Conservation (phyloP, 2,329 filamentous ascomycete genomes). For the Phaeosphaeriaceae sp. region DNA sequence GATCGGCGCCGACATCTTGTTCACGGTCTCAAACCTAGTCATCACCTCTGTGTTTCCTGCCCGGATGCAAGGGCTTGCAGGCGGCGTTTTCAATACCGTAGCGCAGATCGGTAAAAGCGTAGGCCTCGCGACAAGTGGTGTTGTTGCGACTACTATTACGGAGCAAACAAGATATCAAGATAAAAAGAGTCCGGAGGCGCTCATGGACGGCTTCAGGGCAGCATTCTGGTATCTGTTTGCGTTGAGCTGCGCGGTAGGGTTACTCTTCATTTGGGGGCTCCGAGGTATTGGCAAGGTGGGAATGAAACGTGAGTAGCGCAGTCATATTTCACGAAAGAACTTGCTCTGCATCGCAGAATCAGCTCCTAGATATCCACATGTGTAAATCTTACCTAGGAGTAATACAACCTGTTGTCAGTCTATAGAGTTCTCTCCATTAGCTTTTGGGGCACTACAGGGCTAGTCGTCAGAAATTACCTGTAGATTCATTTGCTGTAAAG, state of each 20-base stretch:
- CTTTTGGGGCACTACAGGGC: too few relatives aligned
- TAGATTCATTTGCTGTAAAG: too few relatives aligned
- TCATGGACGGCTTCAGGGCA: slow-evolving; percentile 52
- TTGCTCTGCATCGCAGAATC: too few relatives aligned
- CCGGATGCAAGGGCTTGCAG: slow-evolving; percentile 53
- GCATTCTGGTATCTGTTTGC: slow-evolving; percentile 54
- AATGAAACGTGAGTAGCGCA: slow-evolving; percentile 46
- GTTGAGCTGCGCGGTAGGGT: slow-evolving; percentile 34
- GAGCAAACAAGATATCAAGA: slow-evolving; percentile 25
- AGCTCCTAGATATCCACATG: too few relatives aligned
- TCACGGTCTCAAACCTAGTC: slow-evolving; percentile 53
- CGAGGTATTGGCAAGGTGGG: slow-evolving; percentile 55
- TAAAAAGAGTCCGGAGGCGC: slow-evolving; percentile 42
- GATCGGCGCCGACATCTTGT: slow-evolving; percentile 53
- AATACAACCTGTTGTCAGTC: too few relatives aligned
- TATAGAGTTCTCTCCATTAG: too few relatives aligned
- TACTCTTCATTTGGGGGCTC: slow-evolving; percentile 50
- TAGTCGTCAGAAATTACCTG: too few relatives aligned
- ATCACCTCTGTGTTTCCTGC: slow-evolving; percentile 52
- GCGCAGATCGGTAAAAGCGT: slow-evolving; percentile 53
- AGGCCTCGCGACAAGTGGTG: slow-evolving; percentile 48
- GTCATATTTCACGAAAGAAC: too few relatives aligned
- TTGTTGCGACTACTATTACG: slow-evolving; percentile 46
- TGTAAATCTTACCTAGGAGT: too few relatives aligned
- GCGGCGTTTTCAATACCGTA: slow-evolving; percentile 56